Evolutionary conservation across 106 monocot species (phyloP).

Genomic region (Hemerocallis citrina): DNA sequence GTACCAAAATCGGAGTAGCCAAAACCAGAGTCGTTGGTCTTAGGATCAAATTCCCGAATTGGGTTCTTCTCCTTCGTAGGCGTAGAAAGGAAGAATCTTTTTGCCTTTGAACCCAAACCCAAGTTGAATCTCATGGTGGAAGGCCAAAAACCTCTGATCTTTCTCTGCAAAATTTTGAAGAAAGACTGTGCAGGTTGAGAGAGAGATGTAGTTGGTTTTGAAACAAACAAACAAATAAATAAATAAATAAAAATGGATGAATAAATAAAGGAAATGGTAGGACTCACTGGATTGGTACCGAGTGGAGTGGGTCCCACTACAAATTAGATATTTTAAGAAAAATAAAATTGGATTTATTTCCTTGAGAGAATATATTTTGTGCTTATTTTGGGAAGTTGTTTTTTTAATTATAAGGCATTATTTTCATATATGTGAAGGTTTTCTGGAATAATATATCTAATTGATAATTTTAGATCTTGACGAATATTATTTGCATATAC

Average conservation of each 20-base stretch:
- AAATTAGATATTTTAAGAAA: no score
- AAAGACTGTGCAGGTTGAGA: no score
- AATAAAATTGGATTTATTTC: neutral
- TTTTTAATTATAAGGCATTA: no score
- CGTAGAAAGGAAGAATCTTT: conserved; percentile 19
- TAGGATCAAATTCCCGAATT: neutral
- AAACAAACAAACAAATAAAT: neutral
- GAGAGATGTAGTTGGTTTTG: no score
- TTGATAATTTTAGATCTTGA: no score
- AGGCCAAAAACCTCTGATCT: conserved; percentile 1
- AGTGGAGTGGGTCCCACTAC: neutral
- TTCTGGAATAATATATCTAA: no score
- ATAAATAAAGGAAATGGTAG: neutral
- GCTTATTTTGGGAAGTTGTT: no score
- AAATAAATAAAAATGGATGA: neutral
- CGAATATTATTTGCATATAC: no score
- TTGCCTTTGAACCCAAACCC: conserved; percentile 27
- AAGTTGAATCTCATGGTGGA: conserved; percentile 7
- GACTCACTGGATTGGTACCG: neutral
- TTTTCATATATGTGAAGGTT: no score
- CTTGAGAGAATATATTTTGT: neutral
- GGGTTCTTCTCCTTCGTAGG: conserved; percentile 29
- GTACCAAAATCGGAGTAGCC: conserved; percentile 23
- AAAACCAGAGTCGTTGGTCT: conserved; percentile 3
- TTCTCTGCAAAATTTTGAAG: neutral